Evolutionary conservation across 345 rosid species (phyloP).

Genomic region (Excoecaria agallocha): DNA sequence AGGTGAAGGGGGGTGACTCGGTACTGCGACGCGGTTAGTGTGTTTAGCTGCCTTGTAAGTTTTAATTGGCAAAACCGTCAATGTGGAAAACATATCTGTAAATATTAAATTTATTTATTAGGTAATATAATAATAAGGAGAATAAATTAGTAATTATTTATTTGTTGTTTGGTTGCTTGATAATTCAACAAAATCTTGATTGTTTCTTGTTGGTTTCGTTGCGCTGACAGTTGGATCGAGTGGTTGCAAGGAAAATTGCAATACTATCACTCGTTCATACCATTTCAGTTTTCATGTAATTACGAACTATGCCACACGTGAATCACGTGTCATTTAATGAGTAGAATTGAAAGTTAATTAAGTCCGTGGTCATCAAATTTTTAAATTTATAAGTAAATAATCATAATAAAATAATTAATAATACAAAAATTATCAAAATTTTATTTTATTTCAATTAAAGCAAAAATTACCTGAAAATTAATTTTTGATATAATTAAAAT

Average conservation of each 20-base stretch:
- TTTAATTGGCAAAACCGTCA: neutral
- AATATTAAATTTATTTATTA: conserved; percentile 4
- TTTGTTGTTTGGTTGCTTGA: neutral
- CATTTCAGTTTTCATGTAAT: too few species aligned
- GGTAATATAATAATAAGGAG: neutral
- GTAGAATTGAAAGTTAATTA: too few species aligned
- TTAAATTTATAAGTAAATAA: too few species aligned
- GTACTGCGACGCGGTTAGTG: conserved; percentile 1
- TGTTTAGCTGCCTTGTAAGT: neutral
- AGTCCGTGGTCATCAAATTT: too few species aligned
- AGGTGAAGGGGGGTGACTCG: neutral
- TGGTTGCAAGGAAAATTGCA: neutral
- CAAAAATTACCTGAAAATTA: too few species aligned
- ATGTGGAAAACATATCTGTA: neutral
- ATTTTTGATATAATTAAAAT: too few species aligned
- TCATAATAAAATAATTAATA: too few species aligned
- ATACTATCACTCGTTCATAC: neutral
- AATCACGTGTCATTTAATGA: too few species aligned
- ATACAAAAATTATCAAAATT: too few species aligned
- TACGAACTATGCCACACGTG: too few species aligned
- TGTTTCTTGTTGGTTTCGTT: neutral
- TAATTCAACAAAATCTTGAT: neutral
- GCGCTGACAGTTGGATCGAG: neutral
- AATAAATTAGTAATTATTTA: neutral
- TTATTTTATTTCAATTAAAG: too few species aligned